Conservation (phyloP, 352 stramenopile genomes). For the Nothophytophthora sp. region DNA sequence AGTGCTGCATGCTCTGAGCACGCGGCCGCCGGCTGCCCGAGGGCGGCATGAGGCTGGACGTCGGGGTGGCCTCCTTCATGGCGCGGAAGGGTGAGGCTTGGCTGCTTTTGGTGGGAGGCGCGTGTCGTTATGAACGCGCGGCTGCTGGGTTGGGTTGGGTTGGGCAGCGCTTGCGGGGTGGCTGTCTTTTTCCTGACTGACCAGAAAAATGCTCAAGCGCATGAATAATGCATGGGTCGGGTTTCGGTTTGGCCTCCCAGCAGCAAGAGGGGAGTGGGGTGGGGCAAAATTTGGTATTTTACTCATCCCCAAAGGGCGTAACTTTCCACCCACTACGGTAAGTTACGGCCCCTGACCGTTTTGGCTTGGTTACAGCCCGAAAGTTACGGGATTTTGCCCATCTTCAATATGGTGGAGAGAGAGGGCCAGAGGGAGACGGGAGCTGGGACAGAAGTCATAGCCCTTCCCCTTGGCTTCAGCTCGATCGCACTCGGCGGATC, state of each 20-base stretch:
- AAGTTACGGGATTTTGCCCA: too few relatives aligned
- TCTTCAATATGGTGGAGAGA: constrained; percentile 39
- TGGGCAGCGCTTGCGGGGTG: constrained; percentile 6
- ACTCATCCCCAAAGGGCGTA: neutral
- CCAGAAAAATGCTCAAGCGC: too few relatives aligned
- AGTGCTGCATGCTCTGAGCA: constrained; percentile 57
- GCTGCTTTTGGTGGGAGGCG: constrained; percentile 4
- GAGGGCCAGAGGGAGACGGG: too few relatives aligned
- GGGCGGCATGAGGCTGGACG: neutral
- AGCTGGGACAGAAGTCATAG: constrained; percentile 5
- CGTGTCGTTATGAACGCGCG: neutral
- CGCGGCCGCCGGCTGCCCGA: constrained; percentile 36
- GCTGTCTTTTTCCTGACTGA: constrained; percentile 75
- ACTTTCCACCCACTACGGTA: too few relatives aligned
- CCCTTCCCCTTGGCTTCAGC: neutral
- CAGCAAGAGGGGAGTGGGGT: neutral
- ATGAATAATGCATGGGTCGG: too few relatives aligned
- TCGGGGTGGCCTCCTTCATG: constrained; percentile 30
- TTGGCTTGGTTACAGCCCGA: too few relatives aligned
- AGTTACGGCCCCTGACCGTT: too few relatives aligned
- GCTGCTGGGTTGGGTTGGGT: constrained; percentile 2
- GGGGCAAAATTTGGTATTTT: neutral
- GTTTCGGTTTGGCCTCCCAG: too few relatives aligned
- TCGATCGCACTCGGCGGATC: neutral
- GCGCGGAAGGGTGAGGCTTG: constrained; percentile 5